Percentiles rank a stretch among this genome's conserved stretches.
phyloP scores from a whole-genome alignment of 23 red algal genomes.

The Gracilaria gracilis region DNA sequence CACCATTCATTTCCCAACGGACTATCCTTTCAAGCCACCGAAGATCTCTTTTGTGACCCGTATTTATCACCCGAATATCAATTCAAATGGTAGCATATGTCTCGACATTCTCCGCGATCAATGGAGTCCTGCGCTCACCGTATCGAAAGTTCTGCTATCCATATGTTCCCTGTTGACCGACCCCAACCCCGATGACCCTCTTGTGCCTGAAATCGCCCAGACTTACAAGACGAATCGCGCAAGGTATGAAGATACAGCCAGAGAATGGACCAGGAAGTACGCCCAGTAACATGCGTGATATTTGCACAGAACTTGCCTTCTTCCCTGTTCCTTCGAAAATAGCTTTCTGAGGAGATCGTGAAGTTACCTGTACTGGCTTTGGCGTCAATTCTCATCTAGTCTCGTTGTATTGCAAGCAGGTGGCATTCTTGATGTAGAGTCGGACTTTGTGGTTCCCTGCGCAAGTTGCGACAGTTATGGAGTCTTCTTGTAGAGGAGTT shows the following conservation, averaged over 20 bases:
- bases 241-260: slow-evolving; percentile 96
- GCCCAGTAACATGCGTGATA: slow-evolving; percentile 65
- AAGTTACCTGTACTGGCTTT: slow-evolving; percentile 25
- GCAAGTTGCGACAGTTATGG: slow-evolving; percentile 30
- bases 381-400: not conserved
- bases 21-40: slow-evolving; percentile 99
- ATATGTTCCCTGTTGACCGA: slow-evolving; percentile 99
- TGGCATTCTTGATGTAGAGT: slow-evolving; percentile 33
- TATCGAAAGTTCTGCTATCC: slow-evolving; percentile 98
- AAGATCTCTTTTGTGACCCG: slow-evolving; percentile 97
- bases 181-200: slow-evolving; percentile 98
- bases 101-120: slow-evolving; percentile 98
- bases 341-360: slow-evolving; percentile 41
- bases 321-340: slow-evolving; percentile 16
- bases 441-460: slow-evolving; percentile 10
- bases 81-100: slow-evolving; percentile 97
- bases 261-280: slow-evolving; percentile 99
- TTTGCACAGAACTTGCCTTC: slow-evolving; percentile 47
- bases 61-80: slow-evolving; percentile 99
- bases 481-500: slow-evolving; percentile 40
- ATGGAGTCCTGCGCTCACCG: slow-evolving; percentile 96
- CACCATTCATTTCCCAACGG: slow-evolving; percentile 98
- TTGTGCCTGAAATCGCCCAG: slow-evolving; percentile 99
- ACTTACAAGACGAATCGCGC: slow-evolving; percentile 97
- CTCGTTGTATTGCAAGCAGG: slow-evolving; percentile 16